These are phyloP conservation scores for Zychaea mexicana DNA, from an alignment of 371 early-diverging fungal genomes.

Conservation along the genomic window DNA sequence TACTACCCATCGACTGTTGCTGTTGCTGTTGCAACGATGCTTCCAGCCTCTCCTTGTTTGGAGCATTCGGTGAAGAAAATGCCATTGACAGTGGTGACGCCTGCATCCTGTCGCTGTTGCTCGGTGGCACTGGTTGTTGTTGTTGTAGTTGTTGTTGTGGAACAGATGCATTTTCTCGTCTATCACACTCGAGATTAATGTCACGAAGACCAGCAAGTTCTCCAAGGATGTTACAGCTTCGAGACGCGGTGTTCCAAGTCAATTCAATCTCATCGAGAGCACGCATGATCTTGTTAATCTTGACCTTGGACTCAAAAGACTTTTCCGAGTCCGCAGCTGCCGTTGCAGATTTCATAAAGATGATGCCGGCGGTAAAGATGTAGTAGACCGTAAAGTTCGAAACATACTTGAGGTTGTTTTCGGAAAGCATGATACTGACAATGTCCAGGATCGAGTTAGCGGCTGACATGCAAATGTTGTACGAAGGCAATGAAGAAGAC, in stretches of 20 bases:
- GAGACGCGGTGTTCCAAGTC: constrained; percentile 25
- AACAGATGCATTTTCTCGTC: no score
- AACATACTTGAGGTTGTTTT: constrained; percentile 17
- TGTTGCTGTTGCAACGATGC: constrained; percentile 9
- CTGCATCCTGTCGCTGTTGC: no score
- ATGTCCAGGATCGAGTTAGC: constrained; percentile 45
- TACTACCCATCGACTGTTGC: no score
- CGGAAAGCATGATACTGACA: constrained; percentile 22
- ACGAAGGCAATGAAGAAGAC: constrained; percentile 40
- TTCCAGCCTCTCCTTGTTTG: no score
- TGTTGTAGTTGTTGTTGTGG: no score
- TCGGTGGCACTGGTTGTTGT: no score
- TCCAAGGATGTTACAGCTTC: constrained; percentile 25
- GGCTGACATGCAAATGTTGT: constrained; percentile 42
- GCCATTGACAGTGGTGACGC: constrained; percentile 1
- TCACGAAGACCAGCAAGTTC: constrained; percentile 28
- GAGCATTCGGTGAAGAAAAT: no score
- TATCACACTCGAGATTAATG: constrained; percentile 23
- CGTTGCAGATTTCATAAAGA: constrained; percentile 21
- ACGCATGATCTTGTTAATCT: constrained; percentile 32
- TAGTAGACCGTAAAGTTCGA: constrained; percentile 21
- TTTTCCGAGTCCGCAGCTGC: constrained; percentile 9
- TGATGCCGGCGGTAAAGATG: constrained; percentile 26
- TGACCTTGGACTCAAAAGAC: constrained; percentile 22
- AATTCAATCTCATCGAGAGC: constrained; percentile 28